These are phyloP conservation scores for Chaetomium strumarium DNA, from an alignment of 2,329 filamentous ascomycete species.

Conservation along the genomic window DNA sequence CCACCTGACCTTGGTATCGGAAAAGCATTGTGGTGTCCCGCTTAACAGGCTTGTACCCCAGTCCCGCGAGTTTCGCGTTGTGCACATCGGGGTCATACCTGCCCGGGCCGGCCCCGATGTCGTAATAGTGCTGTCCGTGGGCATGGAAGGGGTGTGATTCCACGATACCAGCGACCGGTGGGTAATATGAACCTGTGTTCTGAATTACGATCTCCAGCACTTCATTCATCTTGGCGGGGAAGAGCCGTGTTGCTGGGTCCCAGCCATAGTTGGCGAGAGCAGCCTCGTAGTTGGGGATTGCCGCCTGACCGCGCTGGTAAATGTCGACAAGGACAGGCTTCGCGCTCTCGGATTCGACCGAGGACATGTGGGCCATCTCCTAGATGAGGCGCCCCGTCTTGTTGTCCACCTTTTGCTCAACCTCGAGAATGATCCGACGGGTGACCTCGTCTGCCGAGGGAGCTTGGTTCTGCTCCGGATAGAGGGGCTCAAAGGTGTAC, in stretches of 20 bases:
- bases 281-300: conserved; percentile 43
- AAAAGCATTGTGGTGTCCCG: conserved; percentile 51
- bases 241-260: conserved; percentile 46
- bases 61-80: conserved; percentile 35
- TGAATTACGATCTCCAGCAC: conserved; percentile 46
- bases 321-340: conserved; percentile 47
- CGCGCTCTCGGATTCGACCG: conserved; percentile 33
- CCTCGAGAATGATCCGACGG: conserved; percentile 41
- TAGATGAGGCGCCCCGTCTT: conserved; percentile 31
- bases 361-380: conserved; percentile 40
- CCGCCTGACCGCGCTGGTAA: conserved; percentile 42
- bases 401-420: conserved; percentile 34
- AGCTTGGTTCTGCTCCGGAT: conserved; percentile 27
- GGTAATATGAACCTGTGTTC: conserved; percentile 30
- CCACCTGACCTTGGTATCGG: conserved; percentile 40
- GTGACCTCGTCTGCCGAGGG: conserved; percentile 43
- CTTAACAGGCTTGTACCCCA: conserved; percentile 32
- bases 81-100: conserved; percentile 46
- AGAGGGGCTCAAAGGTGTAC: conserved; percentile 39
- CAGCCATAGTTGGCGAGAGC: conserved; percentile 47
- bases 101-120: conserved; percentile 48
- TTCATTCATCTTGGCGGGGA: conserved; percentile 50
- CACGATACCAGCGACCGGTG: conserved; percentile 36
- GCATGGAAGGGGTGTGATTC: conserved; percentile 50
- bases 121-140: conserved; percentile 50